Conservation (phyloP, 192 early-diverging fungal genomes). For the Neocallimastix lanati region DNA sequence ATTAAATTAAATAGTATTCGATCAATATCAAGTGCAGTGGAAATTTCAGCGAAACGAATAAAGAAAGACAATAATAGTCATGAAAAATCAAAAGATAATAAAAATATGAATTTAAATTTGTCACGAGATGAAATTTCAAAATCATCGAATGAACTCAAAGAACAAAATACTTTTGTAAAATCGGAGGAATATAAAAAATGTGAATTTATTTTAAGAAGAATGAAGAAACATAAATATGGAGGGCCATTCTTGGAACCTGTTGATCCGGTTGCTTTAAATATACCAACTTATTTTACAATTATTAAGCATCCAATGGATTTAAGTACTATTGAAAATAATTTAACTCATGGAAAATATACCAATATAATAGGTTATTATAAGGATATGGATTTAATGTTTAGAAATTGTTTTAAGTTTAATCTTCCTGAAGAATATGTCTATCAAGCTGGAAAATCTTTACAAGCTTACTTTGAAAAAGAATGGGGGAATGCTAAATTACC, state of each 20-base stretch:
- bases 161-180: not conserved
- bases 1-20: not conserved
- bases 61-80: too few species aligned
- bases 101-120: too few species aligned
- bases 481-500: constrained; percentile 5
- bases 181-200: not conserved
- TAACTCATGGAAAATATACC: constrained; percentile 22
- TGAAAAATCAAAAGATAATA: too few species aligned
- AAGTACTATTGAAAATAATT: constrained; percentile 35
- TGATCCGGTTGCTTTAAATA: constrained; percentile 49
- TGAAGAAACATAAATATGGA: constrained; percentile 68
- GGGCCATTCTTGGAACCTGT: constrained; percentile 44
- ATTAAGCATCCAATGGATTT: constrained; percentile 62
- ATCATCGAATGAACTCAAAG: not conserved
- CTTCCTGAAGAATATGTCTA: constrained; percentile 24
- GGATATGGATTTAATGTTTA: constrained; percentile 14
- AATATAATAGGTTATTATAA: constrained; percentile 24
- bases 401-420: constrained; percentile 62
- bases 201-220: constrained; percentile 5
- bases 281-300: constrained; percentile 38
- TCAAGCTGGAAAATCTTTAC: constrained; percentile 9
- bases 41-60: not conserved
- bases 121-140: too few species aligned
- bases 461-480: constrained; percentile 9
- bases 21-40: not conserved